These are phyloP conservation scores for Ophiorrhiza pumila DNA, from an alignment of 257 asterid species.

Conservation along the genomic window DNA sequence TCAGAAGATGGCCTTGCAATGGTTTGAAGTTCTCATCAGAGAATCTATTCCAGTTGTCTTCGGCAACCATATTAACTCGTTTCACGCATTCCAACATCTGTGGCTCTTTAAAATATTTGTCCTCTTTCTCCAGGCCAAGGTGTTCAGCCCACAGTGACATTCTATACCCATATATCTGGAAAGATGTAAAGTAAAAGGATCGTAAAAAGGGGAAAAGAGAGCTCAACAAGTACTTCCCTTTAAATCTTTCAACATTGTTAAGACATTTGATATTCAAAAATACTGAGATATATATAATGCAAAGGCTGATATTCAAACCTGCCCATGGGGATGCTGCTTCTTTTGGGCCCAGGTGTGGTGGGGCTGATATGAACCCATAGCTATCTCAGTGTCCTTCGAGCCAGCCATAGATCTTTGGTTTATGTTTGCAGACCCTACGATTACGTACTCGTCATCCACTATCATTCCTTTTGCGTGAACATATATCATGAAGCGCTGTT, in stretches of 20 bases:
- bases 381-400: conserved; percentile 86
- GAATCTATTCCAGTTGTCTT: conserved; percentile 60
- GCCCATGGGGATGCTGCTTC: conserved; percentile 63
- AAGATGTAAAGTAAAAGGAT: conserved; percentile 13
- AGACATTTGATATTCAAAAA: background rate
- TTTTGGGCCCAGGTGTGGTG: conserved; percentile 56
- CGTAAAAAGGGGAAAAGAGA: background rate
- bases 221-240: background rate
- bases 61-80: conserved; percentile 61
- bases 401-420: conserved; percentile 96
- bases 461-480: conserved; percentile 96
- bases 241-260: background rate
- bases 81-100: conserved; percentile 57
- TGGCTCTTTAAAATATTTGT: conserved; percentile 51
- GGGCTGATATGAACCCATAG: conserved; percentile 95
- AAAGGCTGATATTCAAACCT: conserved; percentile 37
- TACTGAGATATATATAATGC: background rate
- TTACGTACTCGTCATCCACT: conserved; percentile 85
- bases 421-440: conserved; percentile 85
- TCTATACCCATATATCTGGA: conserved; percentile 79
- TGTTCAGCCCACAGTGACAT: conserved; percentile 93
- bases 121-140: conserved; percentile 54
- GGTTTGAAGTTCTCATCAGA: conserved; percentile 35
- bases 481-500: conserved; percentile 79
- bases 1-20: conserved; percentile 79